These are phyloP conservation scores for Nicotiana tabacum DNA, from an alignment of 257 asterid genomes.

Conservation along the genomic window DNA sequence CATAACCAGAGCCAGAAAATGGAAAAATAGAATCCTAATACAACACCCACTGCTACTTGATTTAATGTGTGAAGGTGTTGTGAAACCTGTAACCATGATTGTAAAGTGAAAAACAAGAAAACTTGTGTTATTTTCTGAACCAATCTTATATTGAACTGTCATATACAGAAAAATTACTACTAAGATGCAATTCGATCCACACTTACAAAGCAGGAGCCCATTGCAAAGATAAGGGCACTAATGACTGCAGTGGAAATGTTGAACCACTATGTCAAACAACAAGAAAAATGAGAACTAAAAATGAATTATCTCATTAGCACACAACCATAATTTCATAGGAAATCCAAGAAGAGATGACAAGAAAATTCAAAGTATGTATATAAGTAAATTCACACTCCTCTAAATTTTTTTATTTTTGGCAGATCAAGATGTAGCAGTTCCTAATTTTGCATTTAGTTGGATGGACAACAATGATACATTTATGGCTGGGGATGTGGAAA, in stretches of 20 bases:
- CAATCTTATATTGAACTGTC: neutral
- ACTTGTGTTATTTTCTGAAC: neutral
- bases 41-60: conserved; percentile 71
- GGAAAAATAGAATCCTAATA: conserved; percentile 44
- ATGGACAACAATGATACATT: conserved; percentile 39
- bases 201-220: conserved; percentile 70
- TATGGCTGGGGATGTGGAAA: conserved; percentile 57
- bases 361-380: neutral
- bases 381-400: neutral
- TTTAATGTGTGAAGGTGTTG: conserved; percentile 59
- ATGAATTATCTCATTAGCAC: neutral
- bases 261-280: conserved; percentile 43
- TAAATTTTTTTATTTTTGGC: neutral
- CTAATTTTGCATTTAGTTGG: conserved; percentile 83
- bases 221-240: conserved; percentile 27
- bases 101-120: conserved; percentile 13
- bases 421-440: conserved; percentile 29
- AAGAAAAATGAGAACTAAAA: neutral
- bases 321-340: too few relatives aligned
- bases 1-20: conserved; percentile 64
- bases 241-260: conserved; percentile 30
- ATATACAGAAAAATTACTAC: neutral
- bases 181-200: neutral
- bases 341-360: too few relatives aligned
- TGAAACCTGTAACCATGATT: conserved; percentile 82